Conservation (phyloP, 1,284 basidiomycete species). For the Psilocybe mexicana region DNA sequence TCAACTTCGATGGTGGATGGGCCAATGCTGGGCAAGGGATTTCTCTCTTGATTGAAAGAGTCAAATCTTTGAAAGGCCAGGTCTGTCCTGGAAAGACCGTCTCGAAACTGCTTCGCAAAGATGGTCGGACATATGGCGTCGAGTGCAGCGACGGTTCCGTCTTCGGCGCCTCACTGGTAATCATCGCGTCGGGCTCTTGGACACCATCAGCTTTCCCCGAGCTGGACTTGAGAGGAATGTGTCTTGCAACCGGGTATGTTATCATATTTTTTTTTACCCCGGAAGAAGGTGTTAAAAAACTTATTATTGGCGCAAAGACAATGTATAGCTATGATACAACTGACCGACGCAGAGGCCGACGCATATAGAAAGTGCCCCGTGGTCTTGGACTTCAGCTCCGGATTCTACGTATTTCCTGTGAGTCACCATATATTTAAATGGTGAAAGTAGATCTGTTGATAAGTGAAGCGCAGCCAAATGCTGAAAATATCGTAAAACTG, state of each 20-base stretch:
- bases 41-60: conserved; percentile 54
- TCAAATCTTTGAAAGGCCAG: conserved; percentile 60
- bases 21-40: conserved; percentile 76
- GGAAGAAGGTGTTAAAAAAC: background rate
- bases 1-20: conserved; percentile 86
- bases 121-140: conserved; percentile 60
- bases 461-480: conserved; percentile 56
- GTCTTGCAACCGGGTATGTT: conserved; percentile 72
- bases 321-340: conserved; percentile 72
- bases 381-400: conserved; percentile 66
- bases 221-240: conserved; percentile 48
- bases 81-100: conserved; percentile 63
- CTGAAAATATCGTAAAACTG: conserved; percentile 70
- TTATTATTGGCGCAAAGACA: conserved; percentile 51
- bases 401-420: conserved; percentile 81
- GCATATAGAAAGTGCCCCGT: conserved; percentile 69
- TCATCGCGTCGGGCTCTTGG: conserved; percentile 82
- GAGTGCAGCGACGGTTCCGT: conserved; percentile 59
- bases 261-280: background rate
- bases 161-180: conserved; percentile 55
- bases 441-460: background rate
- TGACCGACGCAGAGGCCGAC: conserved; percentile 68
- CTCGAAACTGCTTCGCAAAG: conserved; percentile 41
- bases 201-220: conserved; percentile 76
- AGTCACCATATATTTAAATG: conserved; percentile 26